Base-by-base conservation (phyloP, 2,329 filamentous ascomycete genomes). In the Magnaporthiopsis poae region DNA sequence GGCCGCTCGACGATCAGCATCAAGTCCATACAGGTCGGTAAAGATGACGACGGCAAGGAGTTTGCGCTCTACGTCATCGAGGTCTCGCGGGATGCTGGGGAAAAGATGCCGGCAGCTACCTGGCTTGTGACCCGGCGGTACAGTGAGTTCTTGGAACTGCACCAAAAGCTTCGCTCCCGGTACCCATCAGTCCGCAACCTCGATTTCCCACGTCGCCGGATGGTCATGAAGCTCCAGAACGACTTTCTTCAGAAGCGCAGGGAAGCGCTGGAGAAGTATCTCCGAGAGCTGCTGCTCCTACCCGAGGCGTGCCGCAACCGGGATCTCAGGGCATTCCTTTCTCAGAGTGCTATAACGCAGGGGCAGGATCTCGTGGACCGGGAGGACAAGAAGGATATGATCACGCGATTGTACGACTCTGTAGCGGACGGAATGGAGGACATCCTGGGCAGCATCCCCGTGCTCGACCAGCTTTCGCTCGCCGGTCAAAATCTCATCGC, bases 361-460 rank as follows among this genome's bases (percentile, higher is more conserved):
- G 84, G 85, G 25, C 84, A 87, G 66, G 80, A 85, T 66, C 71
- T 82, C 33, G 77, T 86, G 63, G 83, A 84, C 65, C 82, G 80
- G 8, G 86, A 89, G 66, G 86, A 86, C 72, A 90, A 90, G 76
- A 89, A 85, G 75, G 91, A 98, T 74, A 93, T 99, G 75, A 95
- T 99, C 69, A 92, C 91, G 0, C 88, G 95, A 5, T 87, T 99
- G 63, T 99, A 98, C 78, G 96, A 96, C 75, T 98, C 94, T 0
- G 94, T 99, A 29, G 91, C 94, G 0, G 95, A 99, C 74, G 95
- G 96, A 46, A 96, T 99, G 89, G 95, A 99, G 75, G 95, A 99
- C 72, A 96, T 99, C 66, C 81, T 99, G 3, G 95, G 95, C 66
- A 98, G 96, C 74, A 94, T 98, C 61, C 92, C 95, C 1, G 93